Conservation (phyloP, 345 rosid genomes). For the Conringia planisiliqua region DNA sequence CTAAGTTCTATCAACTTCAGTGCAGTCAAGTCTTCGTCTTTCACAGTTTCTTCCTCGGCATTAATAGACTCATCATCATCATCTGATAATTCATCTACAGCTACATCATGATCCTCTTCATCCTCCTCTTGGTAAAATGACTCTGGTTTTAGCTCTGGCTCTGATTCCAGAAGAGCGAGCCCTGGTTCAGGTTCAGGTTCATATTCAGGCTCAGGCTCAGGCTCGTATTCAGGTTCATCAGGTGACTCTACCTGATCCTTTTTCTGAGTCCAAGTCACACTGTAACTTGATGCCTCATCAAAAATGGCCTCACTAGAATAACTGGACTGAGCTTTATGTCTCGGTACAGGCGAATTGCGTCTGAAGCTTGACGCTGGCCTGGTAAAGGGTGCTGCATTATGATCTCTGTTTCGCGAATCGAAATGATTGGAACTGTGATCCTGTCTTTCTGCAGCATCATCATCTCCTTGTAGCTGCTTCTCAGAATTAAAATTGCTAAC, state of each 20-base stretch:
- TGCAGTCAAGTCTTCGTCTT: constrained; percentile 44
- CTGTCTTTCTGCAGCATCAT: constrained; percentile 19
- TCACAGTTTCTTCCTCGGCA: constrained; percentile 30
- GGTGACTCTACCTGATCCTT: constrained; percentile 27
- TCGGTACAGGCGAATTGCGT: constrained; percentile 62
- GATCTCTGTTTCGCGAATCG: constrained; percentile 23
- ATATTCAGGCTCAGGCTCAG: constrained; percentile 17
- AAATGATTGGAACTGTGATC: constrained; percentile 33
- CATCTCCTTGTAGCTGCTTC: constrained; percentile 27
- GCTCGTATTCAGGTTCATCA: constrained; percentile 37
- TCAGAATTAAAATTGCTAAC: constrained; percentile 29
- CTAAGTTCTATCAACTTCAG: constrained; percentile 64
- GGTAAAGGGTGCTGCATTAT: constrained; percentile 37
- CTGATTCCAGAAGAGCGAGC: constrained; percentile 19
- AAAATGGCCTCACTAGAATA: constrained; percentile 42
- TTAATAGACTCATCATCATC: constrained; percentile 20
- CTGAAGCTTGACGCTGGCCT: constrained; percentile 74
- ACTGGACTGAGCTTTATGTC: constrained; percentile 46
- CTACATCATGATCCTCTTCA: constrained; percentile 5
- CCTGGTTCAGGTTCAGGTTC: constrained; percentile 33
- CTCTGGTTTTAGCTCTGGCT: constrained; percentile 28
- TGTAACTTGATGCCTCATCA: constrained; percentile 29
- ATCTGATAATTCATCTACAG: constrained; percentile 31
- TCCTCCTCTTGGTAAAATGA: constrained; percentile 23
- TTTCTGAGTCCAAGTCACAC: constrained; percentile 37